A percentile compares a stretch with the other conserved stretches of the same genome.
Evolutionary conservation across 352 stramenopile species (phyloP).

Genomic region (Globisporangium takayamanum): DNA sequence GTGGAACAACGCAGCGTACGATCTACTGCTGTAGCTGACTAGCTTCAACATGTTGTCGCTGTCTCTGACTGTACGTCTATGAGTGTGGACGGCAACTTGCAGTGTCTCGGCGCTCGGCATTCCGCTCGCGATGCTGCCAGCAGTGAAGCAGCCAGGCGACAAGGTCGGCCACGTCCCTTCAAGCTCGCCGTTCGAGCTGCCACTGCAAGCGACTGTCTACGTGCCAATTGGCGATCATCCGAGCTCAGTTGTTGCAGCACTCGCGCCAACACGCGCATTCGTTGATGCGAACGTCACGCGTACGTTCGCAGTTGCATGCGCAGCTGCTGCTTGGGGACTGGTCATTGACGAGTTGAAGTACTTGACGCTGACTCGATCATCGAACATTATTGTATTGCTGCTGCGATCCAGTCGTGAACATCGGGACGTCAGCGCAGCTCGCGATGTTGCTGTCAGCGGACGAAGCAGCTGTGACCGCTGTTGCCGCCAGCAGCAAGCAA

Average conservation of each 20-base stretch:
- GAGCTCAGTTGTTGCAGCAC: conserved; percentile 55
- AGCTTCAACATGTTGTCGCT: background rate
- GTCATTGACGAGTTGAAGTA: too few species aligned
- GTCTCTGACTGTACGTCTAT: background rate
- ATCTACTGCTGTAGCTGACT: background rate
- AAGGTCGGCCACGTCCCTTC: conserved; percentile 30
- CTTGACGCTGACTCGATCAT: too few species aligned
- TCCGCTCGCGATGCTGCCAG: conserved; percentile 52
- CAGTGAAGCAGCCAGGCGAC: conserved; percentile 39
- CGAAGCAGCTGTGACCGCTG: conserved; percentile 21
- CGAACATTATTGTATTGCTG: conserved; percentile 3
- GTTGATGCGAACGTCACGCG: conserved; percentile 32
- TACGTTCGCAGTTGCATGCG: conserved; percentile 15
- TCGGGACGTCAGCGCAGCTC: conserved; percentile 77
- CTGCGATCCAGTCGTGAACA: conserved; percentile 55
- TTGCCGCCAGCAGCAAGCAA: too few species aligned
- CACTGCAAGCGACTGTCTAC: conserved; percentile 28
- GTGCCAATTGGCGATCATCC: conserved; percentile 78
- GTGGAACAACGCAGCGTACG: conserved; percentile 43
- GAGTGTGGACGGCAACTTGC: background rate
- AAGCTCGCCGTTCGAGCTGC: conserved; percentile 20
- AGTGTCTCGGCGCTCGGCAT: conserved; percentile 56
- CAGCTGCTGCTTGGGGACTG: too few species aligned
- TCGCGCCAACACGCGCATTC: conserved; percentile 28
- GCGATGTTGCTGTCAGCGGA: conserved; percentile 47